Evolutionary conservation across 371 early-diverging fungal genomes (phyloP).

Genomic region (Rhizopus arrhizus): DNA sequence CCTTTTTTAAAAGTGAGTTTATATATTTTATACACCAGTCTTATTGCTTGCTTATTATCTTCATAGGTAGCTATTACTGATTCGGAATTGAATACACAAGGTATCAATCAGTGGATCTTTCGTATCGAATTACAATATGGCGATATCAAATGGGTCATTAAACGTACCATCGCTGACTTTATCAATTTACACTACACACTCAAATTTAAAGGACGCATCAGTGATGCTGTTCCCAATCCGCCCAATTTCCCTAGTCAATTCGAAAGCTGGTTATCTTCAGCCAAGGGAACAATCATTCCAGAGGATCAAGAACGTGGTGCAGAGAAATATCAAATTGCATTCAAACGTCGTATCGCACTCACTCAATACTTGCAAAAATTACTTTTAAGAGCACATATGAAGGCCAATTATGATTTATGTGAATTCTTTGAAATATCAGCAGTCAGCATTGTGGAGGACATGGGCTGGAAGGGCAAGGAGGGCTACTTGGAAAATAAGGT

Average conservation of each 20-base stretch:
- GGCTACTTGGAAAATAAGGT: conserved; percentile 68
- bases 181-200: conserved; percentile 67
- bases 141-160: conserved; percentile 77
- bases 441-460: conserved; percentile 70
- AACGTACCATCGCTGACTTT: conserved; percentile 71
- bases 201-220: conserved; percentile 44
- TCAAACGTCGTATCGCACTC: conserved; percentile 65
- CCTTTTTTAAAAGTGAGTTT: conserved; percentile 41
- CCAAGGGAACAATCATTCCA: conserved; percentile 30
- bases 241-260: conserved; percentile 53
- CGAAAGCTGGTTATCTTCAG: conserved; percentile 43
- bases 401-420: conserved; percentile 70
- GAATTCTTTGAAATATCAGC: conserved; percentile 81
- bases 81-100: conserved; percentile 47
- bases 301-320: conserved; percentile 23
- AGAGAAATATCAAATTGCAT: conserved; percentile 41
- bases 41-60: conserved; percentile 2
- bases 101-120: conserved; percentile 55
- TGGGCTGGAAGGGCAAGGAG: conserved; percentile 89
- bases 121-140: conserved; percentile 82
- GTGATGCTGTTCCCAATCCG: conserved; percentile 34
- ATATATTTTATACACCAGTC: conserved; percentile 1
- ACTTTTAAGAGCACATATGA: conserved; percentile 60
- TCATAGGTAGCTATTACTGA: conserved; percentile 56
- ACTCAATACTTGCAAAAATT: conserved; percentile 65